Conservation (phyloP, 1,284 basidiomycete genomes). For the Apiotrichum porosum region DNA sequence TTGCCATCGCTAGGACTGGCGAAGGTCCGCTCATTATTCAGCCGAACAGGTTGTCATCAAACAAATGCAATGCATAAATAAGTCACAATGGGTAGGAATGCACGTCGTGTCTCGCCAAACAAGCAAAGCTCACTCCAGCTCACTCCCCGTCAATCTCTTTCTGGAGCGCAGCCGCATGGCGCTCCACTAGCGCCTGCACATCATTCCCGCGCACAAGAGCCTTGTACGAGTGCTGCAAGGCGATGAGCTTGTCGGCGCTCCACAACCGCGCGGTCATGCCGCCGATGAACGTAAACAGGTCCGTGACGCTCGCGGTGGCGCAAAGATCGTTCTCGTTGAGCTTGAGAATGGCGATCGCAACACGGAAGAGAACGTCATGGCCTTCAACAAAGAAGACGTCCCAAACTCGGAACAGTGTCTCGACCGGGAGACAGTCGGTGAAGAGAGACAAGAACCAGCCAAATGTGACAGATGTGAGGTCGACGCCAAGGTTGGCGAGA, state of each 20-base stretch:
- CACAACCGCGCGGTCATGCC: constrained; percentile 85
- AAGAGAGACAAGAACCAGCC: constrained; percentile 97
- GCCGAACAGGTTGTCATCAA: too few species aligned
- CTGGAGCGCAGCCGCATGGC: constrained; percentile 49
- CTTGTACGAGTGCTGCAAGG: constrained; percentile 49
- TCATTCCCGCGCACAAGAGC: constrained; percentile 55
- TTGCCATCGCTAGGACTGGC: too few species aligned
- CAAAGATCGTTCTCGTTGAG: constrained; percentile 77
- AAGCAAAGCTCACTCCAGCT: too few species aligned
- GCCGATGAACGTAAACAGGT: constrained; percentile 79
- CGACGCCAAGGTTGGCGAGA: constrained; percentile 73
- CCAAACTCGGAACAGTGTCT: constrained; percentile 87
- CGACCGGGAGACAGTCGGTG: constrained; percentile 92
- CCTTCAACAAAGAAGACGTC: constrained; percentile 95
- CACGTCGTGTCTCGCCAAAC: too few species aligned
- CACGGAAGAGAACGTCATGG: constrained; percentile 82
- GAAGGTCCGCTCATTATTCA: too few species aligned
- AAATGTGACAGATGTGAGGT: constrained; percentile 90
- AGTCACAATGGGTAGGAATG: too few species aligned
- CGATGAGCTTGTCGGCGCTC: constrained; percentile 81
- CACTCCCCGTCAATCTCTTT: constrained; percentile 13
- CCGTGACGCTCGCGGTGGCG: constrained; percentile 72
- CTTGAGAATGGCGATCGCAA: constrained; percentile 80
- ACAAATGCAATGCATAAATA: too few species aligned
- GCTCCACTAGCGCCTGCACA: constrained; percentile 61